Base-by-base conservation (phyloP, 2,329 filamentous ascomycete genomes). In the Colletotrichum neosansevieriae region DNA sequence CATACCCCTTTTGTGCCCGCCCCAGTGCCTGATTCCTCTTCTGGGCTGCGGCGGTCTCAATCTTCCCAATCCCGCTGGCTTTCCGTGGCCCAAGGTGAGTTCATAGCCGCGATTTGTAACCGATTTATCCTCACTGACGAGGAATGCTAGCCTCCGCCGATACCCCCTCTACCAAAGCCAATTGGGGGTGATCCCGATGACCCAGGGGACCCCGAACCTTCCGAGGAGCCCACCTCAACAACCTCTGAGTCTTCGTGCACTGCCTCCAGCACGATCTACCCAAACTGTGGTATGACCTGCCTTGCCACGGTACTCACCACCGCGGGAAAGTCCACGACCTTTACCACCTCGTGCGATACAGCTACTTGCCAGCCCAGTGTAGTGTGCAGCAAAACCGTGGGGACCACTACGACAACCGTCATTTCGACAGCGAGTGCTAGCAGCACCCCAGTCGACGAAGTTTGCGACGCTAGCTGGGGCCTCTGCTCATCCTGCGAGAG, bases 371-470 rank as follows among this genome's bases (percentile, higher is more conserved):
- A 51, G 24, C 49, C 49, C 29, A 51, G 13, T 0, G 49, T 51
- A 15, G 49, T 51, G 7, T 51, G 49, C 49, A 51, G 49, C 1
- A 51, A n/a, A 32, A 17, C 49, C 4, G 15, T 51, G 2, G 15
- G n/a, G 0, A 51, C 49, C 49, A 51, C 49, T 0, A 51, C 49
- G 0, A 51, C 49, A 12, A 53, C 49, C 3, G 34, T 29, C 2
- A 12, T 53, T 2, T 53, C 49, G 2, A 53, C 49, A 4, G 47
- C 13, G 0, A 50, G 21, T 32, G 0, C 21, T 1, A 38, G 11
- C 11, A 11, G 11, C 49, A 32, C 21, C 0, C 29, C 49, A 0
- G 0, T 24, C 3, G 49, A 53, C 0, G 0, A 15, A 11, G 29
- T 53, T 1, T 53, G 49, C 29, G 34, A 11, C 13, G 24, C 49